phyloP scores from a whole-genome alignment of 202 grass and related monocot species.

The Cymbopogon flexuosus region DNA sequence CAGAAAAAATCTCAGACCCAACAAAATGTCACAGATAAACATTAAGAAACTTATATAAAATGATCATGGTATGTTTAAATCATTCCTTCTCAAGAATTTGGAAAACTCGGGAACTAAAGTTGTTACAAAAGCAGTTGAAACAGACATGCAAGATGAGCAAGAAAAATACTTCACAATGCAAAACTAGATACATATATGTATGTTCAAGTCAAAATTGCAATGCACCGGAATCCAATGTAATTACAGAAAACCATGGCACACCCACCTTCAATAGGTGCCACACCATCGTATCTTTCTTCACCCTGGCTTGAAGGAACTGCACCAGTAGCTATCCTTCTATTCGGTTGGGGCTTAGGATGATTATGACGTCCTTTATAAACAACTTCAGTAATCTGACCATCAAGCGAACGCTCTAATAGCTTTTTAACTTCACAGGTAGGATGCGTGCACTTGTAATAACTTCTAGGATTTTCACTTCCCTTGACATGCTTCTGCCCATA shows the following conservation, averaged over 20 bases:
- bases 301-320: slow-evolving; percentile 47
- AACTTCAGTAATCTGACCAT: slow-evolving; percentile 83
- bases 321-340: slow-evolving; percentile 56
- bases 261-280: slow-evolving; percentile 46
- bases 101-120: background rate
- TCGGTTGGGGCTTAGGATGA: slow-evolving; percentile 79
- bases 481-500: slow-evolving; percentile 99
- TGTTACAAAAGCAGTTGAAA: slow-evolving; percentile 12
- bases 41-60: background rate
- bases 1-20: background rate
- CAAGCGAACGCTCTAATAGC: slow-evolving; percentile 74
- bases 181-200: background rate
- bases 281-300: slow-evolving; percentile 72
- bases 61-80: background rate
- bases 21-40: background rate
- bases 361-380: slow-evolving; percentile 86
- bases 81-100: background rate
- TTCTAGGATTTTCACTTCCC: slow-evolving; percentile 93
- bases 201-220: slow-evolving; percentile 14
- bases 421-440: slow-evolving; percentile 93
- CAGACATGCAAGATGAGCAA: background rate
- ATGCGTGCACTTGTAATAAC: slow-evolving; percentile 99
- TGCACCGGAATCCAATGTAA: background rate
- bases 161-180: background rate
- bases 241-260: slow-evolving; percentile 4